These are phyloP conservation scores for Auriculariales sp. DNA, from an alignment of 768 basidiomycete species.

Conservation along the genomic window DNA sequence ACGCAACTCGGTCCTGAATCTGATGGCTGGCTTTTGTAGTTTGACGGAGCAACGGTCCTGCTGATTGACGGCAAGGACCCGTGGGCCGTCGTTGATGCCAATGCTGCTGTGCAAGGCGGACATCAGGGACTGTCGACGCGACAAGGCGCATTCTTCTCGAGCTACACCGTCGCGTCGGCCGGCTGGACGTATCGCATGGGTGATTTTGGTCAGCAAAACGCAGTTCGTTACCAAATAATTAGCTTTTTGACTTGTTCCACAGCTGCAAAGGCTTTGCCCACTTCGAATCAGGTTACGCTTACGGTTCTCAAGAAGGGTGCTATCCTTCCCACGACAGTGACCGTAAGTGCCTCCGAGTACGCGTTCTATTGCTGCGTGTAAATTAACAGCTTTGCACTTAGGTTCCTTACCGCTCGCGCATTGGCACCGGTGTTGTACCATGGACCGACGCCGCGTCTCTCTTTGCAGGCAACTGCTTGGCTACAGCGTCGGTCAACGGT, in stretches of 20 bases:
- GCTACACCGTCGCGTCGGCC: slow-evolving; percentile 14
- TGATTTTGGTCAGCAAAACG: slow-evolving; percentile 39
- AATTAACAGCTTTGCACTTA: slow-evolving; percentile 20
- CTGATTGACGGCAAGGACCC: slow-evolving; percentile 38
- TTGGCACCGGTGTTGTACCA: slow-evolving; percentile 26
- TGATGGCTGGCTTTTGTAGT: slow-evolving; percentile 9
- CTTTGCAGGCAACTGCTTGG: slow-evolving; percentile 37
- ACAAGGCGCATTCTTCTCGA: slow-evolving; percentile 23
- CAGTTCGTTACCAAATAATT: background rate
- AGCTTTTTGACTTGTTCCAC: background rate
- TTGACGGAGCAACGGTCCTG: slow-evolving; percentile 37
- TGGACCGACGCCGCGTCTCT: slow-evolving; percentile 38
- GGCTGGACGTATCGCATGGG: slow-evolving; percentile 19
- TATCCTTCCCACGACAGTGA: slow-evolving; percentile 26
- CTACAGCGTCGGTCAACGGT: slow-evolving; percentile 33
- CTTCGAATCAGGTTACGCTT: slow-evolving; percentile 32
- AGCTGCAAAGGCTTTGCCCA: slow-evolving; percentile 21
- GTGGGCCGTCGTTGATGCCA: slow-evolving; percentile 34
- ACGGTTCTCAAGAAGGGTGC: slow-evolving; percentile 29
- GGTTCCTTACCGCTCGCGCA: slow-evolving; percentile 45
- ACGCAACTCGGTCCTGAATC: background rate
- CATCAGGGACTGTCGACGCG: slow-evolving; percentile 35
- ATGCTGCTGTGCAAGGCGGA: slow-evolving; percentile 33
- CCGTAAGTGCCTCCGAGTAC: slow-evolving; percentile 17
- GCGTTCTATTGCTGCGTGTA: background rate